Conservation (phyloP, 2,329 filamentous ascomycete species). For the Blastomyces gilchristii region DNA sequence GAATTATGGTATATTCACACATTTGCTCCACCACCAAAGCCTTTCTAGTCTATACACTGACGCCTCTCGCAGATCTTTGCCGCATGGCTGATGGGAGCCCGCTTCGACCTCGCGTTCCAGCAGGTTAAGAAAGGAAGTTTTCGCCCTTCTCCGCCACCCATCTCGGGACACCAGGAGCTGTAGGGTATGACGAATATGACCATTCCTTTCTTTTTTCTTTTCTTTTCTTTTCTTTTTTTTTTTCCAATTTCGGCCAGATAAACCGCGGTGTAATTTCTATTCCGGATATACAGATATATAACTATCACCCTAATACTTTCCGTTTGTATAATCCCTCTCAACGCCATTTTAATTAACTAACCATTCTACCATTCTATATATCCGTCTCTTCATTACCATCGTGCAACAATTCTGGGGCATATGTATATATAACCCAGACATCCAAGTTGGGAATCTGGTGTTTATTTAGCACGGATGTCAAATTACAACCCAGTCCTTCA, state of each 20-base stretch:
- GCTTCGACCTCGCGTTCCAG: slow-evolving; percentile 61
- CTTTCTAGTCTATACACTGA: background rate
- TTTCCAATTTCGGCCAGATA: background rate
- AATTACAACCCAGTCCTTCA: slow-evolving; percentile 79
- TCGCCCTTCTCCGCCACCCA: slow-evolving; percentile 28
- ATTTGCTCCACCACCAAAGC: background rate
- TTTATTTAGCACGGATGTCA: slow-evolving; percentile 91
- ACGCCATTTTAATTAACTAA: background rate
- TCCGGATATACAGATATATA: slow-evolving; percentile 9
- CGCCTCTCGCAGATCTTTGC: slow-evolving; percentile 51
- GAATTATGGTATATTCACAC: slow-evolving; percentile 60
- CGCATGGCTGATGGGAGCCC: slow-evolving; percentile 71
- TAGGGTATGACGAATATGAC: slow-evolving; percentile 19
- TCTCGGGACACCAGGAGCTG: slow-evolving; percentile 35
- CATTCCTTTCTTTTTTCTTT: background rate
- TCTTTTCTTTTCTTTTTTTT: background rate
- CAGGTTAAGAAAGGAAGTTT: slow-evolving; percentile 45
- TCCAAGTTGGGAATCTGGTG: no score
- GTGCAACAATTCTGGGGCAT: background rate
- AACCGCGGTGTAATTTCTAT: slow-evolving; percentile 1
- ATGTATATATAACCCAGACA: no score
- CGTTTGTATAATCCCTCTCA: background rate
- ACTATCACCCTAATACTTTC: slow-evolving; percentile 9
- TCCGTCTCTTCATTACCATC: background rate
- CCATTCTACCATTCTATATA: background rate